phyloP scores from a whole-genome alignment of 2,329 filamentous ascomycete genomes.

The Diplocarpon rosae region DNA sequence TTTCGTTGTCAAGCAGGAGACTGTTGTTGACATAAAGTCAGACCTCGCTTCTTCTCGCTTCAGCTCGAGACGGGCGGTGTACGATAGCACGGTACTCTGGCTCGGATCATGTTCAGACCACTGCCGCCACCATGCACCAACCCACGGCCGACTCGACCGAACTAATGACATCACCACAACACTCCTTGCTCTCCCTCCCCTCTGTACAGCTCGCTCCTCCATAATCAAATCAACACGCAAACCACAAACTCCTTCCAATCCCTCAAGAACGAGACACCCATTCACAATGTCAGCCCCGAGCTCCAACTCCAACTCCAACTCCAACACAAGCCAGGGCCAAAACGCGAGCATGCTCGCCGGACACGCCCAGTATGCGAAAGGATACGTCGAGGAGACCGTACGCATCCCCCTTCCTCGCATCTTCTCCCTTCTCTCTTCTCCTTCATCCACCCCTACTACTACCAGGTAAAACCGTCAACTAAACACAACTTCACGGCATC shows the following conservation, averaged over 20 bases:
- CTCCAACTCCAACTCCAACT: not conserved
- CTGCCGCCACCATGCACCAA: not conserved
- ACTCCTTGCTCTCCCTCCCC: not conserved
- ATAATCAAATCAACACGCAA: not conserved
- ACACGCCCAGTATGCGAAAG: constrained; percentile 60
- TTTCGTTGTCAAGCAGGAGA: no score
- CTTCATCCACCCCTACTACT: not conserved
- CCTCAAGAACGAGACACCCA: not conserved
- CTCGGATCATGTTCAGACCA: no score
- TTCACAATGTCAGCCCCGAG: constrained; percentile 9
- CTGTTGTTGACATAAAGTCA: no score
- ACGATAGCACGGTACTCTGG: no score
- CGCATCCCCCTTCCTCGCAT: not conserved
- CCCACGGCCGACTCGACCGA: no score
- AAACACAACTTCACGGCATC: not conserved
- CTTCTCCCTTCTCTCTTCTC: not conserved
- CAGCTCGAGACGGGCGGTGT: no score
- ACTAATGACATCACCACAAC: not conserved
- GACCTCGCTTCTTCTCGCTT: no score
- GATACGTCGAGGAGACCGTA: constrained; percentile 44
- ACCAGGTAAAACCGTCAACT: not conserved
- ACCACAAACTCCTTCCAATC: not conserved
- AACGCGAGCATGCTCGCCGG: constrained; percentile 47
- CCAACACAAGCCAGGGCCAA: constrained; percentile 12
- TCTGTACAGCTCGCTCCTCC: not conserved